These are phyloP conservation scores for Polygonum maritimum DNA, from an alignment of 148 eudicot species.

Conservation along the genomic window DNA sequence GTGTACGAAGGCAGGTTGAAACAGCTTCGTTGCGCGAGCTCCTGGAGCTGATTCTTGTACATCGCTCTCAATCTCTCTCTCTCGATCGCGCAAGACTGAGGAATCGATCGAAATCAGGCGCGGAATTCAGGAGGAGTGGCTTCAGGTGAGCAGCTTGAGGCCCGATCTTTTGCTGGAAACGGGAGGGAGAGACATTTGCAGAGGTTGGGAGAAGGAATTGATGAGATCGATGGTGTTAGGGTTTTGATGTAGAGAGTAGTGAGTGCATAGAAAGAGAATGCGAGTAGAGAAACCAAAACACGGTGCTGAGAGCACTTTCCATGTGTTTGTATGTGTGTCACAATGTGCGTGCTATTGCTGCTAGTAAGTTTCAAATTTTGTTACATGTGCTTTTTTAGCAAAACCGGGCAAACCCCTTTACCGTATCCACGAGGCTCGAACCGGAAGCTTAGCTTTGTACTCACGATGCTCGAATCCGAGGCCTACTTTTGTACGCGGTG, in stretches of 20 bases:
- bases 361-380: background rate
- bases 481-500: too few species aligned
- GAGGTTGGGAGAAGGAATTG: conserved; percentile 3
- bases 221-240: conserved; percentile 13
- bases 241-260: conserved; percentile 12
- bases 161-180: background rate
- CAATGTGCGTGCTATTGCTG: background rate
- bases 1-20: conserved; percentile 16
- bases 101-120: background rate
- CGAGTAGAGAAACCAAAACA: background rate
- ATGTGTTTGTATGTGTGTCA: background rate
- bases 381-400: background rate
- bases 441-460: too few species aligned
- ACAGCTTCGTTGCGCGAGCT: conserved; percentile 18
- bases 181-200: conserved; percentile 1
- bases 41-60: conserved; percentile 21
- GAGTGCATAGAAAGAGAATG: conserved; percentile 2
- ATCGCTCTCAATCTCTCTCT: conserved; percentile 1
- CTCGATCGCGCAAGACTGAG: background rate
- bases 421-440: too few species aligned
- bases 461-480: too few species aligned
- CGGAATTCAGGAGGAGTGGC: background rate
- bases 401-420: too few species aligned
- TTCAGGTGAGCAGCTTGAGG: background rate
- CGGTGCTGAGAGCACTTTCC: conserved; percentile 1